Percentiles rank a stretch among this genome's conserved stretches.
Evolutionary conservation across 495 filamentous ascomycete genomes (phyloP).

Genomic region (Neurospora africana): DNA sequence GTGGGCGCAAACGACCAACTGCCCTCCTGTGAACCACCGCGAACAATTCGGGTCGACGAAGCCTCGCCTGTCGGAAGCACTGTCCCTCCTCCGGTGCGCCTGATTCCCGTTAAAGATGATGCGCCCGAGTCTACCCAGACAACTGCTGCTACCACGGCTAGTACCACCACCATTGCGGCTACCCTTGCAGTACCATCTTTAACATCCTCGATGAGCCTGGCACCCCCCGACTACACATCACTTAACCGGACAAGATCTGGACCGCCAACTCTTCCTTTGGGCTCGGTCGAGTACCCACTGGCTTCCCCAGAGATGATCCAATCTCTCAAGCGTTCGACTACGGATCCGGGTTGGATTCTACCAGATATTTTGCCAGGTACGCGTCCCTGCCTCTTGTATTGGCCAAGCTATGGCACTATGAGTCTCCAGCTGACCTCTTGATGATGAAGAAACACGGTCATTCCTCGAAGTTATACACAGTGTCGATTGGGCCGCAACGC

Average conservation of each 20-base stretch:
- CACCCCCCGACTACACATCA: conserved; percentile 1
- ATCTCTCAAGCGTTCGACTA: conserved; percentile 11
- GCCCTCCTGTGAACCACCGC: conserved; percentile 3
- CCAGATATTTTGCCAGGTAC: conserved; percentile 22
- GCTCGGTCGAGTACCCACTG: conserved; percentile 1
- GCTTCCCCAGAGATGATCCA: conserved; percentile 12
- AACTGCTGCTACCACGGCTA: not conserved
- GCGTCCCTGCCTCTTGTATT: not conserved
- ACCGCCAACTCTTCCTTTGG: not conserved
- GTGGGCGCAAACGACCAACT: conserved; percentile 28
- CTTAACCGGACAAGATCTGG: conserved; percentile 9
- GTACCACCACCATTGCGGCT: not conserved
- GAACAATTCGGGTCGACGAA: conserved; percentile 10
- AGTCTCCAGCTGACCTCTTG: not conserved
- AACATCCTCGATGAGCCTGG: not conserved
- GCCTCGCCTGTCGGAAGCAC: not conserved
- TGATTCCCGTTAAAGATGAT: conserved; percentile 10
- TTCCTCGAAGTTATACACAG: conserved; percentile 24
- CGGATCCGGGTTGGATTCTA: conserved; percentile 22
- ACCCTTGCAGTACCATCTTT: not conserved
- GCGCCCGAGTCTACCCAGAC: not conserved
- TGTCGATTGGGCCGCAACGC: conserved; percentile 46
- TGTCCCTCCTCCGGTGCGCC: conserved; percentile 4
- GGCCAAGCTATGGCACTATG: not conserved
- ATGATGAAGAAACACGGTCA: conserved; percentile 17